phyloP scores from a whole-genome alignment of 768 basidiomycete species.

The Tylopilus rubrobrunneus region DNA sequence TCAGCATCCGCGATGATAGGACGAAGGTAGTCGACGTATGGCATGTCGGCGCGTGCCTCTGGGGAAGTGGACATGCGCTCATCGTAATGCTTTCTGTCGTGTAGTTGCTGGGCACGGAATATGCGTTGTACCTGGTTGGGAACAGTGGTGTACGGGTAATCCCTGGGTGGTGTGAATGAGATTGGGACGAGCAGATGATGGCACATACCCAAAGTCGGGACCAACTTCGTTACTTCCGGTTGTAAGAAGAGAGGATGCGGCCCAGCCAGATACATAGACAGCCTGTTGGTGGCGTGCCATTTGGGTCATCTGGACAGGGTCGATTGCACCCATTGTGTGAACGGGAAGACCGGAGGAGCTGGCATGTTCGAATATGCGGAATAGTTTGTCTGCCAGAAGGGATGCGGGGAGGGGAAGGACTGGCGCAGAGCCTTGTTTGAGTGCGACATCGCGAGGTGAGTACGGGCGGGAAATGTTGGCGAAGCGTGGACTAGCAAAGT shows the following conservation, averaged over 20 bases:
- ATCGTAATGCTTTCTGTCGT: slow-evolving; percentile 92
- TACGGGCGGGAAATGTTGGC: slow-evolving; percentile 73
- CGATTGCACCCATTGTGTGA: slow-evolving; percentile 91
- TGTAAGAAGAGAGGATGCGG: slow-evolving; percentile 78
- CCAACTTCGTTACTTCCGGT: slow-evolving; percentile 91
- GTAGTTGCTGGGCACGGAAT: slow-evolving; percentile 87
- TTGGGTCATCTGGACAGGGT: slow-evolving; percentile 93
- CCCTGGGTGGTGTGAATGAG: slow-evolving; percentile 40
- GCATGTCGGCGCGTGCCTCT: slow-evolving; percentile 64
- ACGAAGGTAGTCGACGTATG: slow-evolving; percentile 82
- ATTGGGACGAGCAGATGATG: not conserved
- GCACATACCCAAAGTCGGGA: slow-evolving; percentile 74
- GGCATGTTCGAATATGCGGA: slow-evolving; percentile 57
- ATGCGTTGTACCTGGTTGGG: slow-evolving; percentile 93
- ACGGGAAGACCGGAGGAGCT: slow-evolving; percentile 64
- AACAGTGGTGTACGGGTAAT: slow-evolving; percentile 95
- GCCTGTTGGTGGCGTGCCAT: slow-evolving; percentile 85
- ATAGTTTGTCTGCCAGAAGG: slow-evolving; percentile 85
- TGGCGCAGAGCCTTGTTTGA: slow-evolving; percentile 86
- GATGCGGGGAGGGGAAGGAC: slow-evolving; percentile 72
- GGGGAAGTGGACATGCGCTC: slow-evolving; percentile 66
- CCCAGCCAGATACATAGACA: slow-evolving; percentile 94
- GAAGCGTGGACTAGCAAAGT: slow-evolving; percentile 78
- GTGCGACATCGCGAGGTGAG: slow-evolving; percentile 70
- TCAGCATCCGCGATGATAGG: slow-evolving; percentile 95